A percentile compares a stretch with the other conserved stretches of the same genome.
Evolutionary conservation across 2,329 filamentous ascomycete species (phyloP).

Genomic region (Ceratocystis alfenasii): DNA sequence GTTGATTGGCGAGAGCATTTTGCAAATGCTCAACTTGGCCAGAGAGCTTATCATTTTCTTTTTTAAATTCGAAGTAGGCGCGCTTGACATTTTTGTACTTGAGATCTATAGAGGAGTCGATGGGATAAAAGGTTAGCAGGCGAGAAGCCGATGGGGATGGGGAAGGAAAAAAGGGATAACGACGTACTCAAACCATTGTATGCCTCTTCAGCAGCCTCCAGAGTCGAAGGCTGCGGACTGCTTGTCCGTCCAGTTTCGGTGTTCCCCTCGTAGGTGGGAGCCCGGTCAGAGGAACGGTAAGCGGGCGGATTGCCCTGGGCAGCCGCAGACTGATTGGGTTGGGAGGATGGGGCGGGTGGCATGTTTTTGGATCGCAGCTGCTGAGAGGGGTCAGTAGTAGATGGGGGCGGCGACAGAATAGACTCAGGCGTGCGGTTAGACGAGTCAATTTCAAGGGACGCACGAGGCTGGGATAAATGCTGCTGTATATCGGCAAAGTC

Average conservation of each 20-base stretch:
- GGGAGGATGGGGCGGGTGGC: slow-evolving; percentile 14
- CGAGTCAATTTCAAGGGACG: slow-evolving; percentile 23
- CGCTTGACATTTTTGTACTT: slow-evolving; percentile 99
- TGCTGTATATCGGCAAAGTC: slow-evolving; percentile 16
- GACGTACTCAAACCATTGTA: slow-evolving; percentile 46
- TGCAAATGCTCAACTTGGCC: slow-evolving; percentile 84
- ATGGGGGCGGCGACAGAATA: not conserved
- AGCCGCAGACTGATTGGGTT: slow-evolving; percentile 3
- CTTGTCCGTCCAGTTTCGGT: slow-evolving; percentile 39
- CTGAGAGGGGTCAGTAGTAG: not conserved
- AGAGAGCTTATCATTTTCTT: slow-evolving; percentile 71
- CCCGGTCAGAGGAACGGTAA: slow-evolving; percentile 16
- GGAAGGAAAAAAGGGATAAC: slow-evolving; percentile 17
- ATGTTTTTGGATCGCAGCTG: slow-evolving; percentile 12
- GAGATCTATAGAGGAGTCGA: slow-evolving; percentile 44
- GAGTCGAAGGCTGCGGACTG: slow-evolving; percentile 42
- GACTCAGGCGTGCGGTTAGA: slow-evolving; percentile 28
- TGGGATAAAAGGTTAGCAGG: slow-evolving; percentile 21
- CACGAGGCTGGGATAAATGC: slow-evolving; percentile 21
- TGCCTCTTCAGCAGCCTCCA: slow-evolving; percentile 40
- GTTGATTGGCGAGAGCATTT: slow-evolving; percentile 93
- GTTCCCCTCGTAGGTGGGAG: slow-evolving; percentile 35
- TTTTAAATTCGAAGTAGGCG: slow-evolving; percentile 91
- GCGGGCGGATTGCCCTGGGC: slow-evolving; percentile 10
- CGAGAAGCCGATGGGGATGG: slow-evolving; percentile 11